Percentiles rank a stretch among this genome's conserved stretches.
phyloP scores from a whole-genome alignment of 1,284 basidiomycete genomes.

The Porphyrellus sp. region DNA sequence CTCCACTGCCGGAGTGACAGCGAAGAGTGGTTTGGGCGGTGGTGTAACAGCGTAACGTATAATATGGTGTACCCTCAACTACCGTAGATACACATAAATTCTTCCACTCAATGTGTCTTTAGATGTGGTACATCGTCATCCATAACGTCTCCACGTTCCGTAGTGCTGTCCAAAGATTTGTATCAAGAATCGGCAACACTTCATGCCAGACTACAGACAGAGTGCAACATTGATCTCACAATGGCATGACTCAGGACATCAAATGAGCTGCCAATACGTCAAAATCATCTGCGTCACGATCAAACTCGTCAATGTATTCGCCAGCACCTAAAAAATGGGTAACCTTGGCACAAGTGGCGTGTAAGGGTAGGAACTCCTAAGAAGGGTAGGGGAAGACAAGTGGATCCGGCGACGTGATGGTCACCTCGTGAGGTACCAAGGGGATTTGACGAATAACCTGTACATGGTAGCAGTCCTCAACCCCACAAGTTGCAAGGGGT shows the following conservation, averaged over 20 bases:
- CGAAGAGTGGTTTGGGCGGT: too few species aligned
- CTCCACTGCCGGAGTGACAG: too few species aligned
- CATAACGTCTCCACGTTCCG: too few species aligned
- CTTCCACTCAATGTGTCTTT: too few species aligned
- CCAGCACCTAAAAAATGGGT: background rate
- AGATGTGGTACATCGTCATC: too few species aligned
- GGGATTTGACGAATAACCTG: background rate
- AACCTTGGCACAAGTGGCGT: background rate
- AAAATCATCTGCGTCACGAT: background rate
- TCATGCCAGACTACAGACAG: too few species aligned
- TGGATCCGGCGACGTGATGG: background rate
- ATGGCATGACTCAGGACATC: background rate
- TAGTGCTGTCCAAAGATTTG: too few species aligned
- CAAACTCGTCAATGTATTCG: background rate
- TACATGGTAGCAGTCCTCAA: background rate
- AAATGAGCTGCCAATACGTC: background rate
- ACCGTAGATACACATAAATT: too few species aligned
- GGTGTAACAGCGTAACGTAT: too few species aligned
- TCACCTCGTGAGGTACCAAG: background rate
- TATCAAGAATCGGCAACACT: too few species aligned
- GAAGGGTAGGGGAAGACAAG: background rate
- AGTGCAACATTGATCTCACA: too few species aligned
- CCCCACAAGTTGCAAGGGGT: background rate
- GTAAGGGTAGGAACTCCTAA: background rate
- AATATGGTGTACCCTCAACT: too few species aligned